These are phyloP conservation scores for Venturia asperata DNA, from an alignment of 2,329 filamentous ascomycete species.

Conservation along the genomic window DNA sequence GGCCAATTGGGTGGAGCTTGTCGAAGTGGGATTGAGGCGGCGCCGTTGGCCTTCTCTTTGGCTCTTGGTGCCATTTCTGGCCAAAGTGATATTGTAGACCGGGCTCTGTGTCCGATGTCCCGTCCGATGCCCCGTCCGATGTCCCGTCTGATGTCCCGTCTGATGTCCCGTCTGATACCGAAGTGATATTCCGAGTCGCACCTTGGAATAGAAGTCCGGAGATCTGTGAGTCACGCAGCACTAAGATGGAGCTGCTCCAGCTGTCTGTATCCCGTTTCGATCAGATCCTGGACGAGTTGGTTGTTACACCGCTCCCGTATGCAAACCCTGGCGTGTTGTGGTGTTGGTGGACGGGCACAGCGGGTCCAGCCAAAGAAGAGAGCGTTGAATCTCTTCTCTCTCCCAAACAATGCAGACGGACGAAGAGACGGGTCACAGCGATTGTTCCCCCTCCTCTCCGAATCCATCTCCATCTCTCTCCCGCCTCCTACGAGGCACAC, in stretches of 20 bases:
- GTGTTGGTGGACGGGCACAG: background rate
- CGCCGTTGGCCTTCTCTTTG: constrained; percentile 7
- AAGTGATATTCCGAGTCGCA: too few relatives aligned
- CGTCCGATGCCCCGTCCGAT: too few relatives aligned
- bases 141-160: background rate
- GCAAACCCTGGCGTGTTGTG: background rate
- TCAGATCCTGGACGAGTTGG: background rate
- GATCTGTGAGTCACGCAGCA: too few relatives aligned
- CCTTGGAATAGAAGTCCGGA: too few relatives aligned
- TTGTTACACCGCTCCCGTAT: background rate
- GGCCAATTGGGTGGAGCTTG: constrained; percentile 58
- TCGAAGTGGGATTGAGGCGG: constrained; percentile 5
- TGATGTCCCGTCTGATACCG: too few relatives aligned
- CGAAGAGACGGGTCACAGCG: too few relatives aligned
- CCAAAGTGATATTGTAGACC: background rate
- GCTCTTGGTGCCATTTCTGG: constrained; percentile 7
- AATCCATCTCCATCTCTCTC: too few relatives aligned
- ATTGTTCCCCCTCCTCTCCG: too few relatives aligned
- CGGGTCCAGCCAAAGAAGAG: constrained; percentile 1
- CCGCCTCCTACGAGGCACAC: background rate
- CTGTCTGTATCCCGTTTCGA: background rate
- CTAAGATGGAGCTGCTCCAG: too few relatives aligned
- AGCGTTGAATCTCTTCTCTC: background rate
- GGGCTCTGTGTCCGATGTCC: background rate
- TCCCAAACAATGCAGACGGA: background rate